Evolutionary conservation across 2,329 filamentous ascomycete species (phyloP).

Genomic region (Pseudodiploospora longispora): DNA sequence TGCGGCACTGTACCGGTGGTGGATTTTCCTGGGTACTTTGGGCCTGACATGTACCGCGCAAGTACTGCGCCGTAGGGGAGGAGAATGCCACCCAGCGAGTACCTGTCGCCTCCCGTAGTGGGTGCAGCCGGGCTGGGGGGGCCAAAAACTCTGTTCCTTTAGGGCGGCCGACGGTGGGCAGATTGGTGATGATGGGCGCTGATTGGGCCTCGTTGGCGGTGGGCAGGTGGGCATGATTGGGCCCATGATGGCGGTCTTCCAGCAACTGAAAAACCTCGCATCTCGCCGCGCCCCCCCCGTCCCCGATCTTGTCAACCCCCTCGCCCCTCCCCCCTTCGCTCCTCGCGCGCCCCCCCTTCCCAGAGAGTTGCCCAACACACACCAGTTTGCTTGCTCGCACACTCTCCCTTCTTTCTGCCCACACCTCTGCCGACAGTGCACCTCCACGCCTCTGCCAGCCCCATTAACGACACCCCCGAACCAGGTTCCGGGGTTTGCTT

Average conservation of each 20-base stretch:
- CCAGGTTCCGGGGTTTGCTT: slow-evolving; percentile 20
- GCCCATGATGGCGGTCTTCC: background rate
- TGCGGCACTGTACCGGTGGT: no score
- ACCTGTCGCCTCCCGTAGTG: no score
- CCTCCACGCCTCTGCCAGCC: slow-evolving; percentile 31
- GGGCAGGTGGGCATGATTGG: background rate
- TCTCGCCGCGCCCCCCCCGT: slow-evolving; percentile 5
- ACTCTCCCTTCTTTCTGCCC: slow-evolving; percentile 21
- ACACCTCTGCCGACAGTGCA: slow-evolving; percentile 24
- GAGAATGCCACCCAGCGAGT: no score
- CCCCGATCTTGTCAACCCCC: slow-evolving; percentile 6
- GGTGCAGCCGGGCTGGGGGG: no score
- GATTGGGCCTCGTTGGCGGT: slow-evolving; percentile 2
- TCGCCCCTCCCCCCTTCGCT: slow-evolving; percentile 3
- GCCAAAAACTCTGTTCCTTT: no score
- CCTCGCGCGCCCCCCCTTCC: slow-evolving; percentile 8
- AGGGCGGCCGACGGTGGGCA: no score
- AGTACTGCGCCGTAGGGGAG: no score
- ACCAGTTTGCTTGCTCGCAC: slow-evolving; percentile 10
- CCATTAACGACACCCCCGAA: slow-evolving; percentile 35
- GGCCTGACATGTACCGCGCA: no score
- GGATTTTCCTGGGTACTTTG: no score
- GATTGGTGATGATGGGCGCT: background rate
- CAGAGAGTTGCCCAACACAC: slow-evolving; percentile 16
- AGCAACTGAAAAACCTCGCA: background rate